Conservation (phyloP, 768 basidiomycete genomes). For the Auriscalpium orientale region DNA sequence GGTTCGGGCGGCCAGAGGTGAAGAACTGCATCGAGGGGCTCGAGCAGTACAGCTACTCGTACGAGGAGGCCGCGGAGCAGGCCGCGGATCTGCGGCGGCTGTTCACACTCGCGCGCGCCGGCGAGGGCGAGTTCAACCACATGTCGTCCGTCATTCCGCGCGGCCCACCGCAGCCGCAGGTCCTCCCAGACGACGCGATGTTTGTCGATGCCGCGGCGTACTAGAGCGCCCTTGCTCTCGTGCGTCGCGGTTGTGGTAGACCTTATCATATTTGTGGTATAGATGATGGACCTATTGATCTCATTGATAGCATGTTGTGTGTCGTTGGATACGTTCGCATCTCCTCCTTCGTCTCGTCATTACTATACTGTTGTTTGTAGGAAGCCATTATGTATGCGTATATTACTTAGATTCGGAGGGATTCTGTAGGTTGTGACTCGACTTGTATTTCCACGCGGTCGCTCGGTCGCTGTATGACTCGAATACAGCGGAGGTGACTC, state of each 20-base stretch:
- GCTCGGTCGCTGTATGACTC: no score
- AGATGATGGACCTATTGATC: no score
- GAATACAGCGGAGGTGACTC: no score
- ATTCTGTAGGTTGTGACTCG: no score
- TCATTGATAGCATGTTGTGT: no score
- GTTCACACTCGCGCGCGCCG: conserved; percentile 34
- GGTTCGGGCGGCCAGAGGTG: conserved; percentile 77
- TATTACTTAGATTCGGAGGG: no score
- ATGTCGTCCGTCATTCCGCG: conserved; percentile 31
- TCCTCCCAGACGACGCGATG: conserved; percentile 6
- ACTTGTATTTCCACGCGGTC: no score
- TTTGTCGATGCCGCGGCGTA: conserved; percentile 8
- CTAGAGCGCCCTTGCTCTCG: not conserved
- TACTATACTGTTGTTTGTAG: no score
- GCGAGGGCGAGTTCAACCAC: conserved; percentile 32
- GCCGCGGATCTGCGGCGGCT: conserved; percentile 54
- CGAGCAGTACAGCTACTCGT: conserved; percentile 82
- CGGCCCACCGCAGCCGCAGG: not conserved
- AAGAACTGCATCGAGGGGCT: conserved; percentile 78
- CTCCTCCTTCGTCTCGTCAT: no score
- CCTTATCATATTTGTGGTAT: not conserved
- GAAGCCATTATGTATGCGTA: no score
- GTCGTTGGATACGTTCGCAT: no score
- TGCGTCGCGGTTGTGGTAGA: not conserved
- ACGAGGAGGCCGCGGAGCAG: conserved; percentile 78